A percentile compares a stretch with the other conserved stretches of the same genome.
Evolutionary conservation across 768 basidiomycete genomes (phyloP).

Genomic region (Tulasnella sp.): DNA sequence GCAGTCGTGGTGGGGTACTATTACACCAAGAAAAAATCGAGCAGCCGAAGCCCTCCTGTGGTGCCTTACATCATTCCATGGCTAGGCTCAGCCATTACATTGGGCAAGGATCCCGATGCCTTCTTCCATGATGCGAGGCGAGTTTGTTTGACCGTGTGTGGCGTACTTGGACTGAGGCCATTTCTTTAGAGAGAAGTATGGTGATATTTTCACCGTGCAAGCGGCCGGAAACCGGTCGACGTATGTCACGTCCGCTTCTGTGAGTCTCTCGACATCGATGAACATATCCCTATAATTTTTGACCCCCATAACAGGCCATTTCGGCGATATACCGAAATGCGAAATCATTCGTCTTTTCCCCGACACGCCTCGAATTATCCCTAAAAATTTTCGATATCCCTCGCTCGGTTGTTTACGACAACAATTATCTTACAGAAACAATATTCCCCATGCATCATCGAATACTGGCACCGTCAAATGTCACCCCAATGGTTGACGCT

Average conservation of each 20-base stretch:
- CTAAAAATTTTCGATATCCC: slow-evolving; percentile 13
- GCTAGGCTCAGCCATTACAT: slow-evolving; percentile 10
- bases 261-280: neutral
- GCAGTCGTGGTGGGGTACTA: neutral
- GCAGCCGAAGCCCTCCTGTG: neutral
- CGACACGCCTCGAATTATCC: slow-evolving; percentile 1
- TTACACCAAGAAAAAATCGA: neutral
- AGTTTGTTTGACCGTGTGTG: neutral
- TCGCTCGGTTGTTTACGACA: slow-evolving; percentile 8
- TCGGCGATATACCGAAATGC: slow-evolving; percentile 17
- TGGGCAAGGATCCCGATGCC: slow-evolving; percentile 21
- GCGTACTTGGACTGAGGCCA: neutral
- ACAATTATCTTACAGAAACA: neutral
- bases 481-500: slow-evolving; percentile 1
- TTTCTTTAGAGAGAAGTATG: slow-evolving; percentile 4
- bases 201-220: slow-evolving; percentile 20
- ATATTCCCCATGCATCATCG: slow-evolving; percentile 17
- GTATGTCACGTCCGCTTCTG: slow-evolving; percentile 17
- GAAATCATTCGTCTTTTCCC: slow-evolving; percentile 17
- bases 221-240: slow-evolving; percentile 4
- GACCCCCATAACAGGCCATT: neutral
- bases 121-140: slow-evolving; percentile 19
- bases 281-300: too few species aligned
- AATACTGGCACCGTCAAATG: neutral
- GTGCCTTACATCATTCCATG: slow-evolving; percentile 14